Evolutionary conservation across 2,329 filamentous ascomycete species (phyloP).

Genomic region (Verticillium nubilum): DNA sequence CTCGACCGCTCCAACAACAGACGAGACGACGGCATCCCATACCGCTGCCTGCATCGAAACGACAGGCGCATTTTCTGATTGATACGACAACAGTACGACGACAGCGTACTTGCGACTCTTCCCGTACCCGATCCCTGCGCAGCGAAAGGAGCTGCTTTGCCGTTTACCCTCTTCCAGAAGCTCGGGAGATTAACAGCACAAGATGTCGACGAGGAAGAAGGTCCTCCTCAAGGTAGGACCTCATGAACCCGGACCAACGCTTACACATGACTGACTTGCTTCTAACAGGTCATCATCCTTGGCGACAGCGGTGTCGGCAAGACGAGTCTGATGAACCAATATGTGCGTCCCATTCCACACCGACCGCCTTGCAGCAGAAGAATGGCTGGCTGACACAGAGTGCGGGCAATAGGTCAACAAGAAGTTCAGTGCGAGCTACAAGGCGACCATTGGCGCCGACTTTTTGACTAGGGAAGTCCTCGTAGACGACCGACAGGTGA

Average conservation of each 20-base stretch:
- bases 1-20: constrained; percentile 11
- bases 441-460: constrained; percentile 97
- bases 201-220: constrained; percentile 82
- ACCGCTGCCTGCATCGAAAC: background rate
- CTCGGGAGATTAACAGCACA: constrained; percentile 16
- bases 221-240: constrained; percentile 76
- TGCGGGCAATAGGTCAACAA: constrained; percentile 78
- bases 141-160: background rate
- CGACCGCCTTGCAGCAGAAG: background rate
- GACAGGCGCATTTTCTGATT: background rate
- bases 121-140: background rate
- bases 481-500: constrained; percentile 94
- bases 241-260: constrained; percentile 4
- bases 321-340: constrained; percentile 99
- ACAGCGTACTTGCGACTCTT: background rate
- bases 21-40: background rate
- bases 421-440: constrained; percentile 99
- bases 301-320: constrained; percentile 98
- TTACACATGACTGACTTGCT: background rate
- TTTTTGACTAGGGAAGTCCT: constrained; percentile 97
- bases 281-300: constrained; percentile 85
- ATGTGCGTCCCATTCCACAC: constrained; percentile 60
- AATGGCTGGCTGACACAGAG: background rate
- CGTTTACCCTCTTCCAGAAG: background rate
- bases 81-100: background rate